phyloP scores from a whole-genome alignment of 2,329 filamentous ascomycete genomes.

The Alternaria sp. region DNA sequence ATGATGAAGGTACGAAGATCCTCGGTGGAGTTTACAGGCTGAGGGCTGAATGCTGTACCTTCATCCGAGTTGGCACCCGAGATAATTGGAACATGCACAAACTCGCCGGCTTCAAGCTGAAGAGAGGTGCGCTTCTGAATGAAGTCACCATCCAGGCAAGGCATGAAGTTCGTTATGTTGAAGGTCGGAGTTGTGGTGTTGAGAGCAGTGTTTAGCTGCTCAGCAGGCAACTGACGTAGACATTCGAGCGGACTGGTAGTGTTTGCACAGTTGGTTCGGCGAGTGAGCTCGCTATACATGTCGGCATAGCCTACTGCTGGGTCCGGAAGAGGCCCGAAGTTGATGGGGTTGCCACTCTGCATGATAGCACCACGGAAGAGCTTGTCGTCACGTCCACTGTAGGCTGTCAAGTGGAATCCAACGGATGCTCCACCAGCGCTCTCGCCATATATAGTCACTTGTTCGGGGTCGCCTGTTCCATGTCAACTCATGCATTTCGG shows the following conservation, averaged over 20 bases:
- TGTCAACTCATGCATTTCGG: conserved; percentile 36
- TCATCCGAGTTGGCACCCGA: conserved; percentile 73
- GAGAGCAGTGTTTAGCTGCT: conserved; percentile 65
- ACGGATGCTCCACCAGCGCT: conserved; percentile 57
- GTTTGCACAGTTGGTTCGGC: conserved; percentile 35
- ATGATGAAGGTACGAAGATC: conserved; percentile 60
- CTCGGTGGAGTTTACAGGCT: conserved; percentile 63
- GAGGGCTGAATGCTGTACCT: conserved; percentile 65
- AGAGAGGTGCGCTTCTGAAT: conserved; percentile 62
- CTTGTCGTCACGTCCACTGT: conserved; percentile 58
- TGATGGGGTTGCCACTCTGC: conserved; percentile 54
- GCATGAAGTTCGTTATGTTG: conserved; percentile 48
- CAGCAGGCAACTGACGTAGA: conserved; percentile 69
- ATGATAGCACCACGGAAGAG: conserved; percentile 60
- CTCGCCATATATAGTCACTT: conserved; percentile 59
- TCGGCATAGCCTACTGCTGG: conserved; percentile 27
- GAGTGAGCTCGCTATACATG: conserved; percentile 34
- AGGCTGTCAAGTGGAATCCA: conserved; percentile 57
- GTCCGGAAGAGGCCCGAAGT: conserved; percentile 31
- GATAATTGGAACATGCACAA: conserved; percentile 71
- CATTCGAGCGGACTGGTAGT: conserved; percentile 43
- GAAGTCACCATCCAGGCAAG: conserved; percentile 66
- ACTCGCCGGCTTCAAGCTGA: conserved; percentile 66
- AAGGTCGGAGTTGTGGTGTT: conserved; percentile 50
- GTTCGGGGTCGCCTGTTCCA: conserved; percentile 47